Base-by-base conservation (phyloP, 768 basidiomycete species). In the Lentinula detonsa region DNA sequence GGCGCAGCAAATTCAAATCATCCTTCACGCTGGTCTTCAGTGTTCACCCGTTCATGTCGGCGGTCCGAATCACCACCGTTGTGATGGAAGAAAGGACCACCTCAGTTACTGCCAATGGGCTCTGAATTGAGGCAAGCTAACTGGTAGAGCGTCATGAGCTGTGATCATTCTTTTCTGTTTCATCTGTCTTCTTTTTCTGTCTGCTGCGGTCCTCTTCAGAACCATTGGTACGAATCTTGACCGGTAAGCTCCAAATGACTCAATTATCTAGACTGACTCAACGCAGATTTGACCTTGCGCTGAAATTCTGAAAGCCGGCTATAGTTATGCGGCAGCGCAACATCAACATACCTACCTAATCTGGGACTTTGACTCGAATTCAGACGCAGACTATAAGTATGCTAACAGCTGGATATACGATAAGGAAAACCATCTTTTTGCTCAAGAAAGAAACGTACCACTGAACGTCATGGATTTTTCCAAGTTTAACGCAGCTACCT, bases 401-500 rank as follows among this genome's bases (percentile, higher is more conserved):
- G 37, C 3, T 28, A 28, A 3, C 28, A 28, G 28, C 28, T 28
- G 1, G 28, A 28, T 28, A 28, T 28, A 28, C 28, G 28, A 28
- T 28, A 28, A 28, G 28, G 28, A 28, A 28, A 28, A 28, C 28
- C 28, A 28, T 28, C 28, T 23, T 23, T 23, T 23, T 28, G 28
- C 28, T 21, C 21, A 21, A 21, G 2, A 1, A 28, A 28, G 0
- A 28, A 28, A 28, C 28, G 28, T 28, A 28, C 28, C 3, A 28
- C 28, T 28, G 1, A 28, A 28, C 2, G 3, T 28, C 28, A 28
- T 28, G 28, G 28, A 3, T 28, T 3, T 28, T 28, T 54, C 16
- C 8, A 48, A 48, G 46, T 48, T 23, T 11, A 48, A 58, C 18
- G 49, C 59, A 48, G 9, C 60, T 23, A 80, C 81, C 5, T 56